These are phyloP conservation scores for Ophiostoma australiae DNA, from an alignment of 2,329 filamentous ascomycete species.

Conservation along the genomic window DNA sequence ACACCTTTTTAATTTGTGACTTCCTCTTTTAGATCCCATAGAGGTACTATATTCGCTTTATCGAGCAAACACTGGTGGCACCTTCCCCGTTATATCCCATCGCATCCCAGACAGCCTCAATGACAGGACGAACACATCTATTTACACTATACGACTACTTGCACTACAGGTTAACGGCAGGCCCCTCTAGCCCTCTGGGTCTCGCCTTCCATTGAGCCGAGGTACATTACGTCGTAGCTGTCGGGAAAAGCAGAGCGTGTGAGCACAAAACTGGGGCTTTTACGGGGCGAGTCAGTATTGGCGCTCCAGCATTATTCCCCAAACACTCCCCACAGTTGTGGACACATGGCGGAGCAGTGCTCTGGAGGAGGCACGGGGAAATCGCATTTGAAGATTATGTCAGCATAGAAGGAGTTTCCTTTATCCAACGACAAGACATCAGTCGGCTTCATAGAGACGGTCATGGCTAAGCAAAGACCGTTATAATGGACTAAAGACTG, in stretches of 20 bases:
- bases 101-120: too few relatives aligned
- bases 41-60: neutral
- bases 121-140: neutral
- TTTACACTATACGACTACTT: neutral
- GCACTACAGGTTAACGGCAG: neutral
- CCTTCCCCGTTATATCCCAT: neutral
- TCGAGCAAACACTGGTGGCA: neutral
- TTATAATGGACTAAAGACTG: neutral
- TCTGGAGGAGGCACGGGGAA: neutral
- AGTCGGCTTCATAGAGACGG: neutral
- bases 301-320: slow-evolving; percentile 1
- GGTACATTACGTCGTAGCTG: slow-evolving; percentile 14
- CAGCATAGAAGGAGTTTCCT: neutral
- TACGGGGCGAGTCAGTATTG: neutral
- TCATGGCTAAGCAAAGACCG: neutral
- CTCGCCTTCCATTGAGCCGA: slow-evolving; percentile 25
- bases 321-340: slow-evolving; percentile 13
- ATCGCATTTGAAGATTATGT: slow-evolving; percentile 4
- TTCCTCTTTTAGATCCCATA: neutral
- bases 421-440: neutral
- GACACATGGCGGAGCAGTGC: neutral
- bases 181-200: slow-evolving; percentile 6
- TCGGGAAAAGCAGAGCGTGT: neutral
- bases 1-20: neutral
- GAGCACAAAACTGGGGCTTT: neutral